A percentile compares a stretch with the other conserved stretches of the same genome.
These are phyloP conservation scores for Phytophthora fragariaefolia DNA, from an alignment of 352 stramenopile species.

Conservation along the genomic window DNA sequence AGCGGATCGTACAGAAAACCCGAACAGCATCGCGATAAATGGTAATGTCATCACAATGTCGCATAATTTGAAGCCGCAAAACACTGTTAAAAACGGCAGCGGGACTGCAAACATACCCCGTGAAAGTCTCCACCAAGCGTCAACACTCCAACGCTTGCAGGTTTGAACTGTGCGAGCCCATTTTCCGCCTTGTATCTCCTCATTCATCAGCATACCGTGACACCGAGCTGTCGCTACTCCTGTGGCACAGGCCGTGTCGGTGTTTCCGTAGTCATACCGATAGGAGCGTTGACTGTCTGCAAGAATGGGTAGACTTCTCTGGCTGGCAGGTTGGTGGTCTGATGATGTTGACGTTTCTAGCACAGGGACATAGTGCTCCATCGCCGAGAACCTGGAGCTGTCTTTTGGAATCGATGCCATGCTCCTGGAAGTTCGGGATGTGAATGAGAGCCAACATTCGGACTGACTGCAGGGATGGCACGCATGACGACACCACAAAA, in stretches of 20 bases:
- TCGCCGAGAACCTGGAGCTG: neutral
- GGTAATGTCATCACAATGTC: constrained; percentile 34
- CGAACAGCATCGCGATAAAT: constrained; percentile 2
- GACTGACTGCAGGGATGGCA: neutral
- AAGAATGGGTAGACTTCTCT: constrained; percentile 4
- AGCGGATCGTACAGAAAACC: neutral
- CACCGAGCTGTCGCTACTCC: neutral
- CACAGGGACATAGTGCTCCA: constrained; percentile 2
- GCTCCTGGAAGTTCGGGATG: neutral
- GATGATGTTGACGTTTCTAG: neutral
- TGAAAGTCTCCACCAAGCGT: constrained; percentile 3
- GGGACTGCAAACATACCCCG: neutral
- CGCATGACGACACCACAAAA: neutral
- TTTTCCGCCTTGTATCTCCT: neutral
- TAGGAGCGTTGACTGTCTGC: constrained; percentile 8
- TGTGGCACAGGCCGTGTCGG: neutral
- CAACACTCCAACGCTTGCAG: neutral
- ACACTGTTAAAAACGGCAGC: constrained; percentile 19
- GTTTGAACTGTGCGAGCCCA: neutral
- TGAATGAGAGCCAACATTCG: neutral
- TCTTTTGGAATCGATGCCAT: neutral
- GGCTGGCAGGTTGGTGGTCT: neutral
- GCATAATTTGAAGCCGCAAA: constrained; percentile 34
- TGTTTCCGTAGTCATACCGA: neutral
- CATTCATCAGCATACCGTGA: constrained; percentile 1